phyloP scores from a whole-genome alignment of 2,329 filamentous ascomycete species.

The Sporothrix variecibatus region DNA sequence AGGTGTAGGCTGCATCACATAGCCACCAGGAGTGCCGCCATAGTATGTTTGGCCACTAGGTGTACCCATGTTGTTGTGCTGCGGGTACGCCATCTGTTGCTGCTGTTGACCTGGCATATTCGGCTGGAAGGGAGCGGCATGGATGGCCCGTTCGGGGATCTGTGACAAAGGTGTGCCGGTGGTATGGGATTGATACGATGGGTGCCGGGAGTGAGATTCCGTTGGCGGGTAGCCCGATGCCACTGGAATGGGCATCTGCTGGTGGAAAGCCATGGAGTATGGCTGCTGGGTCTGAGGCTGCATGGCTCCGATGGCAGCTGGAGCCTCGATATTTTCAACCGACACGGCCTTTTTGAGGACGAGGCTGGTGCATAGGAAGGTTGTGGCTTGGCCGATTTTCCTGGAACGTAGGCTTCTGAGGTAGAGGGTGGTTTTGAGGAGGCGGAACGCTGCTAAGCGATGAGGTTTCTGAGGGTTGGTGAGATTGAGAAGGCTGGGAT shows the following conservation, averaged over 20 bases:
- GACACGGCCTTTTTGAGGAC: constrained; percentile 95
- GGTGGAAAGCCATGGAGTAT: constrained; percentile 66
- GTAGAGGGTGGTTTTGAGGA: constrained; percentile 60
- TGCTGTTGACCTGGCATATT: constrained; percentile 44
- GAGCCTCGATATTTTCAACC: constrained; percentile 87
- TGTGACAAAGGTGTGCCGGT: constrained; percentile 83
- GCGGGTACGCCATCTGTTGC: constrained; percentile 50
- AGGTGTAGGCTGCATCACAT: constrained; percentile 58
- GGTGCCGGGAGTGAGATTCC: constrained; percentile 65
- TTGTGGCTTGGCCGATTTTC: constrained; percentile 55
- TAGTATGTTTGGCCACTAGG: constrained; percentile 48
- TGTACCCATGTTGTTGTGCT: constrained; percentile 42
- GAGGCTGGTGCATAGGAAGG: constrained; percentile 86
- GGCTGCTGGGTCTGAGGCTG: constrained; percentile 19
- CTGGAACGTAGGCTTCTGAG: constrained; percentile 59
- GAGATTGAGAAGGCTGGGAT: constrained; percentile 12
- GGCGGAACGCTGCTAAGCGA: constrained; percentile 57
- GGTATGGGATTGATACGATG: constrained; percentile 70
- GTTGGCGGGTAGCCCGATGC: constrained; percentile 48
- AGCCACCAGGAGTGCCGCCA: constrained; percentile 51
- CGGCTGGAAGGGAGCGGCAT: constrained; percentile 87
- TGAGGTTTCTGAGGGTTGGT: constrained; percentile 33
- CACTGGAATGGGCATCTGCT: constrained; percentile 83
- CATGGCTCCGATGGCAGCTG: constrained; percentile 49
- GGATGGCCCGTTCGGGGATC: constrained; percentile 88